A percentile compares a stretch with the other conserved stretches of the same genome.
phyloP scores from a whole-genome alignment of 2,329 filamentous ascomycete genomes.

The Penicillium sp. region DNA sequence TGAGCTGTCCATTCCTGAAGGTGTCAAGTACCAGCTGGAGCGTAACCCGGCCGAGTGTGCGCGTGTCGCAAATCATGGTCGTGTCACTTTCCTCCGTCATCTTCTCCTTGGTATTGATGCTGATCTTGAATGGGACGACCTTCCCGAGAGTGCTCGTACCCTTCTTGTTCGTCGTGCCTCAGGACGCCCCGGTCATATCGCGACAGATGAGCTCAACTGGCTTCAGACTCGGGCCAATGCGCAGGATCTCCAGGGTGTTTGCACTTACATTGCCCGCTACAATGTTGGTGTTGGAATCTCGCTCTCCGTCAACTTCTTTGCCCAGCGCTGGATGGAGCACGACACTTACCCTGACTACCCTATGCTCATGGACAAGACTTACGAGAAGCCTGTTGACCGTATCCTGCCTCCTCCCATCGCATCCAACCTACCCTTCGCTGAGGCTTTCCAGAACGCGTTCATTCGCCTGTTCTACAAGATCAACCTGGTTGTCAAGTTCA shows the following conservation, averaged over 20 bases:
- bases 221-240: background rate
- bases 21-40: conserved; percentile 2
- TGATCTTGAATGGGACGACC: conserved; percentile 1
- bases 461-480: background rate
- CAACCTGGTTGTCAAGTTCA: background rate
- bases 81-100: conserved; percentile 3
- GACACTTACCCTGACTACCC: background rate
- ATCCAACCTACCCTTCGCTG: background rate
- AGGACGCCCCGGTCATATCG: background rate
- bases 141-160: background rate
- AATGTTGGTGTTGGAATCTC: conserved; percentile 1
- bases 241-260: background rate
- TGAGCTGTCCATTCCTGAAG: conserved; percentile 3
- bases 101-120: conserved; percentile 1
- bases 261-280: conserved; percentile 3
- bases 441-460: background rate
- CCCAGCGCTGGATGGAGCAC: conserved; percentile 1
- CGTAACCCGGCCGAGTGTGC: conserved; percentile 1
- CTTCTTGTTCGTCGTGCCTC: conserved; percentile 1
- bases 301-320: background rate
- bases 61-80: background rate
- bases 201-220: background rate
- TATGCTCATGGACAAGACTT: background rate
- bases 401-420: background rate
- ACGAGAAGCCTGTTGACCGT: background rate